Evolutionary conservation across 257 asterid genomes (phyloP).

Genomic region (Buddleja alternifolia): DNA sequence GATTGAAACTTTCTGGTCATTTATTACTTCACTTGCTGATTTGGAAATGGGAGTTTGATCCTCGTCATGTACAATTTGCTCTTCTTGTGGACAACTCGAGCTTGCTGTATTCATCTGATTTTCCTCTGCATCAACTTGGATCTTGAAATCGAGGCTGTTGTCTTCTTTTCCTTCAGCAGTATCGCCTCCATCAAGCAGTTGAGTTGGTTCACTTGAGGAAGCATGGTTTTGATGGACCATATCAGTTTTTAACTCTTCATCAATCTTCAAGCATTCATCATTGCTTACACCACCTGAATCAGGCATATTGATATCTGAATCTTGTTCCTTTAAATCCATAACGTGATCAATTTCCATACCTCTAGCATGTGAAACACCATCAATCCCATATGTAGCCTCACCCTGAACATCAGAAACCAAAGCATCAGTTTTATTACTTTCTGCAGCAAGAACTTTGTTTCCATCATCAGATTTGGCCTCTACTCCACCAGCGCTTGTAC

Average conservation of each 20-base stretch:
- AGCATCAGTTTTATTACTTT: conserved; percentile 33
- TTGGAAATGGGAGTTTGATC: conserved; percentile 29
- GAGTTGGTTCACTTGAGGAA: conserved; percentile 27
- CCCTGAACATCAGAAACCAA: conserved; percentile 27
- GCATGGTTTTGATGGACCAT: conserved; percentile 25
- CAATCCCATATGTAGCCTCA: conserved; percentile 17
- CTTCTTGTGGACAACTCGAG: conserved; percentile 27
- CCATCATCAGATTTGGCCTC: conserved; percentile 30
- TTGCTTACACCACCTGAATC: conserved; percentile 32
- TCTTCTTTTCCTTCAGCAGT: conserved; percentile 28
- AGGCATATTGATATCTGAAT: conserved; percentile 28
- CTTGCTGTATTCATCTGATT: conserved; percentile 22
- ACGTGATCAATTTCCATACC: conserved; percentile 49
- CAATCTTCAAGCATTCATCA: conserved; percentile 32
- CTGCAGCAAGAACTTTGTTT: conserved; percentile 31
- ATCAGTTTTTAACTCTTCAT: conserved; percentile 32
- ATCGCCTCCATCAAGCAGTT: conserved; percentile 33
- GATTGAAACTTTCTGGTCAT: conserved; percentile 32
- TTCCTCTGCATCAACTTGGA: conserved; percentile 28
- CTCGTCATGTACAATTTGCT: conserved; percentile 25
- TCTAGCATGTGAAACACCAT: conserved; percentile 29
- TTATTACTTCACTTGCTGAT: conserved; percentile 24
- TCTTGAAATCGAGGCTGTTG: conserved; percentile 20
- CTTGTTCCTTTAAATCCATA: conserved; percentile 41
- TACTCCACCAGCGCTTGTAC: conserved; percentile 17